Conservation (phyloP, 495 filamentous ascomycete genomes). For the Peziza echinospora region DNA sequence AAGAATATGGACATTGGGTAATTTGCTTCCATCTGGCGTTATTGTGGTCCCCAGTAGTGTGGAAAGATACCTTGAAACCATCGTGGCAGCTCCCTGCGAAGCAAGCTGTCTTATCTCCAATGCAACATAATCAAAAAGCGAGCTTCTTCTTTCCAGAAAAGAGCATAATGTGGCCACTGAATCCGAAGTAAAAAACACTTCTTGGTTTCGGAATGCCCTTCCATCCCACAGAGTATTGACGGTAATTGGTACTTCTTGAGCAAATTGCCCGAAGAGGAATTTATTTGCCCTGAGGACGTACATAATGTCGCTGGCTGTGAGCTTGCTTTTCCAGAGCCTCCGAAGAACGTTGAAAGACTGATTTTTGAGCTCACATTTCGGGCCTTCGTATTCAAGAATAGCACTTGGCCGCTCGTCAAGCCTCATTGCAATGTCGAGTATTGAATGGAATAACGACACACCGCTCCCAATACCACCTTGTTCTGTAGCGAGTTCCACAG, state of each 20-base stretch:
- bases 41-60: constrained; percentile 55
- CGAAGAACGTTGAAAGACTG: constrained; percentile 56
- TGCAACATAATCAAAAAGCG: constrained; percentile 59
- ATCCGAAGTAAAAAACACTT: constrained; percentile 35
- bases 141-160: constrained; percentile 51
- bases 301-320: constrained; percentile 54
- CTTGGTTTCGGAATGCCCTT: not conserved
- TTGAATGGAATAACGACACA: constrained; percentile 59
- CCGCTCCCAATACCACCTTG: constrained; percentile 23
- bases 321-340: constrained; percentile 59
- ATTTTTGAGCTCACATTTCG: constrained; percentile 34
- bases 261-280: constrained; percentile 47
- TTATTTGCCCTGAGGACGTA: constrained; percentile 54
- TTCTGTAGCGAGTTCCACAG: constrained; percentile 24
- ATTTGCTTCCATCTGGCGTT: constrained; percentile 36
- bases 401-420: constrained; percentile 32
- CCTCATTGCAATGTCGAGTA: constrained; percentile 42
- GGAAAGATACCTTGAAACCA: constrained; percentile 56
- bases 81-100: constrained; percentile 43
- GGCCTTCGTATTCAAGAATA: constrained; percentile 13
- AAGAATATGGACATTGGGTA: constrained; percentile 51
- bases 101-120: constrained; percentile 63
- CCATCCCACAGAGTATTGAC: constrained; percentile 41
- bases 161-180: constrained; percentile 44
- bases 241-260: constrained; percentile 40